Conservation (phyloP, 2,329 filamentous ascomycete species). For the Orbilia brochopaga region DNA sequence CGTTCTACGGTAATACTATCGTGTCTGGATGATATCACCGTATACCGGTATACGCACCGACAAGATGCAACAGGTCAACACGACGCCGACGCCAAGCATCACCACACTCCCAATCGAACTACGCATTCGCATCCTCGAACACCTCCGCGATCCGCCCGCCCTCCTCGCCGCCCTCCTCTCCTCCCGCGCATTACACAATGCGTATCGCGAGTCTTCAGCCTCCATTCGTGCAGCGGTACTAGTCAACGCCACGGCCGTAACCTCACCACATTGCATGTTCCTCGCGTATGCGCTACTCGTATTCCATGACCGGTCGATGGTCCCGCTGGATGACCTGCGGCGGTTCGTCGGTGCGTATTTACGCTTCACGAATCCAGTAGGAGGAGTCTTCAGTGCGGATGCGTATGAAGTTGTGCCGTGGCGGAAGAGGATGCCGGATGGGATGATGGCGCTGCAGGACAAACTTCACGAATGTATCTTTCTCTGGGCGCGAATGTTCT, state of each 20-base stretch:
- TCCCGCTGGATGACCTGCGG: conserved; percentile 9
- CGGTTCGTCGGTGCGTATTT: conserved; percentile 20
- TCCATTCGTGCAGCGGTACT: conserved; percentile 20
- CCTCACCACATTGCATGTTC: conserved; percentile 25
- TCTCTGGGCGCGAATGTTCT: conserved; percentile 27
- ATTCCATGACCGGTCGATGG: conserved; percentile 17
- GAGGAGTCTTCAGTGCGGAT: not conserved
- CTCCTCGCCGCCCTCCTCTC: conserved; percentile 23
- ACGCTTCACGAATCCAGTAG: conserved; percentile 25
- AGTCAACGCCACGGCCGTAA: conserved; percentile 20
- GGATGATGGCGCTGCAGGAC: not conserved
- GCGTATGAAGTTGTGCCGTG: conserved; percentile 17
- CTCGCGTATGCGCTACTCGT: conserved; percentile 26
- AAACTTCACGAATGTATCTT: conserved; percentile 11
- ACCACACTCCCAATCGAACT: conserved; percentile 36
- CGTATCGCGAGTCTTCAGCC: conserved; percentile 26
- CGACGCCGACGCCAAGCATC: not conserved
- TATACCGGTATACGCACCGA: no score
- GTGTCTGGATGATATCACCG: not conserved
- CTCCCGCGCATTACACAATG: conserved; percentile 15
- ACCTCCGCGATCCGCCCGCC: conserved; percentile 16
- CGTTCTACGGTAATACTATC: not conserved
- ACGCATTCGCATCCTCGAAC: conserved; percentile 31
- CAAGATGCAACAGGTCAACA: not conserved
- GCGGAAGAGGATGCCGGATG: conserved; percentile 15